Percentiles rank a stretch among this genome's conserved stretches.
Evolutionary conservation across 257 asterid species (phyloP).

Genomic region (Craterostigma plantagineum): DNA sequence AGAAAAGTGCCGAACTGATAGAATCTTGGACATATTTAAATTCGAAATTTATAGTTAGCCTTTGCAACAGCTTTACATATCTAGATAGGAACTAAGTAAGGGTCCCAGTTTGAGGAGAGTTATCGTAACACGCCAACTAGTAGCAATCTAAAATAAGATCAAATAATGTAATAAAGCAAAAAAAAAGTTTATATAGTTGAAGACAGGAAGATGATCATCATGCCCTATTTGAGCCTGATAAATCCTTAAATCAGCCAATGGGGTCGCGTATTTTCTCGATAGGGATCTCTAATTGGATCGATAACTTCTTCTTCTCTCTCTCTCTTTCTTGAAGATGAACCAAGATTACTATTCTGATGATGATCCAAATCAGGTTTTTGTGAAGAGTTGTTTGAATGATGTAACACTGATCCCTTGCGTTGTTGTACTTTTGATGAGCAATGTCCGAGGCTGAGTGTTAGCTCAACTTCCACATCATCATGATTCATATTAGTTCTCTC

Average conservation of each 20-base stretch:
- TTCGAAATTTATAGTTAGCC: too few species aligned
- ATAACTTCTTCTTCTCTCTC: constrained; percentile 13
- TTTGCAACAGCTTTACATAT: too few species aligned
- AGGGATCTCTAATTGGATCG: constrained; percentile 16
- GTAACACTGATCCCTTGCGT: constrained; percentile 10
- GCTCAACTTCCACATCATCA: constrained; percentile 44
- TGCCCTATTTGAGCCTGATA: too few species aligned
- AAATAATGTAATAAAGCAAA: too few species aligned
- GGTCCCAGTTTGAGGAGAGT: not conserved
- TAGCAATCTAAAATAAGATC: too few species aligned
- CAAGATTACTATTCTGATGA: constrained; percentile 1
- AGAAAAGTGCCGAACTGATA: too few species aligned
- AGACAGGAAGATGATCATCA: too few species aligned
- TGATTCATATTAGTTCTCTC: constrained; percentile 8
- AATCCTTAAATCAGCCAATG: constrained; percentile 34
- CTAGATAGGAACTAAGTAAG: too few species aligned
- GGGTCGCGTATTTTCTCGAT: constrained; percentile 22
- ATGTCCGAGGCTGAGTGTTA: constrained; percentile 42
- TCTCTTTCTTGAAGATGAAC: constrained; percentile 12
- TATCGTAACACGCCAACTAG: constrained; percentile 6
- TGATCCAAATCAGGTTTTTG: not conserved
- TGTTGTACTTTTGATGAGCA: constrained; percentile 14
- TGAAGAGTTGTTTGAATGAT: not conserved
- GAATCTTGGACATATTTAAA: too few species aligned
- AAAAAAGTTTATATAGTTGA: too few species aligned